These are phyloP conservation scores for Rubia yunnanensis DNA, from an alignment of 257 asterid species.

Conservation along the genomic window DNA sequence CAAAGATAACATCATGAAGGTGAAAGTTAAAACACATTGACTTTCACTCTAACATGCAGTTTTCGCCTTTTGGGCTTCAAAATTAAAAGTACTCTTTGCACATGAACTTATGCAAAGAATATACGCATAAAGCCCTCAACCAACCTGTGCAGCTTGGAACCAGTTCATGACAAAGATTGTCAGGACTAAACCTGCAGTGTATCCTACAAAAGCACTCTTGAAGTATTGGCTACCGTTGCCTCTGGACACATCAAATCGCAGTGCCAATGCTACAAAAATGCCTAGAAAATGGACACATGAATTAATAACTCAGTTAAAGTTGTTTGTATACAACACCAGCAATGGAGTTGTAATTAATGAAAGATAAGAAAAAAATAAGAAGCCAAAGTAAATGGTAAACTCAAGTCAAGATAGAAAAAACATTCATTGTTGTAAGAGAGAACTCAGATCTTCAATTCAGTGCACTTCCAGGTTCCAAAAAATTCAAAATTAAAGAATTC, in stretches of 20 bases:
- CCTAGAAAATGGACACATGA: constrained; percentile 36
- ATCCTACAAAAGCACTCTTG: constrained; percentile 86
- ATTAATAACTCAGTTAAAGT: neutral
- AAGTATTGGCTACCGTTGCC: constrained; percentile 73
- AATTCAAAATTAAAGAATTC: neutral
- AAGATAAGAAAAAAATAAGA: neutral
- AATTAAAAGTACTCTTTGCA: neutral
- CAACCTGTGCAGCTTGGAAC: constrained; percentile 98
- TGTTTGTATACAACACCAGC: neutral
- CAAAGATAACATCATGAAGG: constrained; percentile 3
- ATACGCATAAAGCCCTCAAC: constrained; percentile 23
- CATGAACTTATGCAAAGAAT: neutral
- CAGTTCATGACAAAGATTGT: constrained; percentile 93
- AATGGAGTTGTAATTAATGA: neutral
- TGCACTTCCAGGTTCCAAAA: neutral
- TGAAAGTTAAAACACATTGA: too few relatives aligned
- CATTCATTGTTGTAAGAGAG: neutral
- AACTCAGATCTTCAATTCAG: neutral
- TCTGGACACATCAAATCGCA: constrained; percentile 87
- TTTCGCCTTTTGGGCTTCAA: neutral
- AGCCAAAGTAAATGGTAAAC: neutral
- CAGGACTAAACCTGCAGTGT: constrained; percentile 52
- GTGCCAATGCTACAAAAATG: constrained; percentile 91
- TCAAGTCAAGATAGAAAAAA: neutral
- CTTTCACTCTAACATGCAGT: neutral